phyloP scores from a whole-genome alignment of 2,329 filamentous ascomycete genomes.

The Trichophyton verrucosum region DNA sequence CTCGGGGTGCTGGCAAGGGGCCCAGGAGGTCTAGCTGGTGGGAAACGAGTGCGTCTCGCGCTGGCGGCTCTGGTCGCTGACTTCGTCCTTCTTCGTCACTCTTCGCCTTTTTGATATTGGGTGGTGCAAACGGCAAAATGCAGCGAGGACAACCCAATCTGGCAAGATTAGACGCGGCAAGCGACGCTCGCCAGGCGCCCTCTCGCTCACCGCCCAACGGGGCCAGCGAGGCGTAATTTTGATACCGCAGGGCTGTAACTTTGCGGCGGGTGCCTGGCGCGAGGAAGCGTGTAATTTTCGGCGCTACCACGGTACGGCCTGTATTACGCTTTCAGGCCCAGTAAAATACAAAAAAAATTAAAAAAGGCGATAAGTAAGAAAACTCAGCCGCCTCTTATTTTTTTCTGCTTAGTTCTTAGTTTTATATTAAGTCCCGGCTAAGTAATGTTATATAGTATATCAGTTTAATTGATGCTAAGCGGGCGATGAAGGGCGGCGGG shows the following conservation, averaged over 20 bases:
- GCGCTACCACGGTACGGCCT: not conserved
- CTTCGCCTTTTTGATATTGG: constrained; percentile 8
- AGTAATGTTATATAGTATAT: too few relatives aligned
- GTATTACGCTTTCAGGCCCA: not conserved
- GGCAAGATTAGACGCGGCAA: constrained; percentile 13
- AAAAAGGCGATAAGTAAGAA: not conserved
- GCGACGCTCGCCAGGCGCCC: constrained; percentile 8
- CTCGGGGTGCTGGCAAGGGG: not conserved
- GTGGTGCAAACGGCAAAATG: constrained; percentile 13
- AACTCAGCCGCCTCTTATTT: not conserved
- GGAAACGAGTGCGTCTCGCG: not conserved
- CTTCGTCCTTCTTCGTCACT: not conserved
- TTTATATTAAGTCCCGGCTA: not conserved
- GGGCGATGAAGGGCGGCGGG: not conserved
- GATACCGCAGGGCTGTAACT: not conserved
- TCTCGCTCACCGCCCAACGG: constrained; percentile 9
- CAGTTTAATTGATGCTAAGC: too few relatives aligned
- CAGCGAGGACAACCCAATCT: constrained; percentile 10
- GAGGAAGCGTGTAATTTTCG: not conserved
- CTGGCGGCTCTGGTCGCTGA: not conserved
- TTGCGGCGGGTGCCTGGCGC: not conserved
- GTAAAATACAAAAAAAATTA: not conserved
- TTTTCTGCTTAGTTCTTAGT: not conserved
- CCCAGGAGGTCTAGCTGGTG: not conserved
- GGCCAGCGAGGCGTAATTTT: not conserved